Base-by-base conservation (phyloP, 1,284 basidiomycete genomes). In the Moesziomyces aphidis region DNA sequence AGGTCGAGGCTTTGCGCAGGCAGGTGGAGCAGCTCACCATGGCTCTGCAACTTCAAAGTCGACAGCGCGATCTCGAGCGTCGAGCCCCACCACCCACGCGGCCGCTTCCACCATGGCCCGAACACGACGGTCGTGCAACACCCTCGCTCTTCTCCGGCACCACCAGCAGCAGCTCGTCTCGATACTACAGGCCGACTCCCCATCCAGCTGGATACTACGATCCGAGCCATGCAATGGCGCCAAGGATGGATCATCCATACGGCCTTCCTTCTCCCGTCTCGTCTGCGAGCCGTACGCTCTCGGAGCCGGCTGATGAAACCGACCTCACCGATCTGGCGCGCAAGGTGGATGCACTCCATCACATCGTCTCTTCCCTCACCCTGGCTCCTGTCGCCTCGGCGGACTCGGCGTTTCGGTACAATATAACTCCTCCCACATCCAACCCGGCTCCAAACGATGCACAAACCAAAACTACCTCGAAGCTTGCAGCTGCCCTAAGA, bases 1-100 rank as follows among this genome's bases (percentile, higher is more conserved):
- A 76, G 26, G 65, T 76, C 1, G 57, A 68, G 11, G 74, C 65
- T 0, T 44, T 76, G 10, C 46, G 61, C 4, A 48, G 61, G 11
- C 64, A 76, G 51, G 74, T 76, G 4, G 62, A 73, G 48, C 69
- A 73, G 54, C 43, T 76, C 44, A 70, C 65, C n/a, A 60, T 73
- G 58, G 74, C 74, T 4, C 48, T 76, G 13, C 55, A 57, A 23
- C 46, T 63, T 7, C 64, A 68, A 19, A 47, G 55, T 23, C 49
- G 61, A 22, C 72, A 70, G 53, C 36, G 53, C 15, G 52, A 61
- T 4, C 11, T 50, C 17, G 60, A 55, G 23, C 50, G 42, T 34
- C 31, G 31, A 34, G 31, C 31, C 26, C 24, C 51, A 31, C 49
- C 39, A 42, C 39, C 39, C 17, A 42, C 6, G 6, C 19, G 39